Evolutionary conservation across 192 early-diverging fungal genomes (phyloP), one percentile per base, ranked within the genome.

Genomic region (Pilobolus umbonatus): DNA sequence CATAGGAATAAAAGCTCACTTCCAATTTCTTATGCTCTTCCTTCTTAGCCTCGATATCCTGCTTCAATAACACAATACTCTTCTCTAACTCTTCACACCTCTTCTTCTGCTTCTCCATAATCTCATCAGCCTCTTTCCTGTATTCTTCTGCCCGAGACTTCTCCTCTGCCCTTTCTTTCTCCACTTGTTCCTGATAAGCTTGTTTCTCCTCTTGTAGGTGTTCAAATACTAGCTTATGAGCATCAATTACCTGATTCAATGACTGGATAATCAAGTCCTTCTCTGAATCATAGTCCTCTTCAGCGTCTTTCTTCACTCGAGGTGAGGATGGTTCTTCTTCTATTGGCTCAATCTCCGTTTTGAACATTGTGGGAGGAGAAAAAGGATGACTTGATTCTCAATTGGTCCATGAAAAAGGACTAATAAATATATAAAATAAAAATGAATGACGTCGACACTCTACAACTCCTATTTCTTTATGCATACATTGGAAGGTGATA

Each of bases 251-350:
- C 15, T 65, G 56, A 24, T 65, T 30, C 36, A 65, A 36, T 9
- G 64, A 59, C 10, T 43, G 47, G 30, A 65, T 65, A 21, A 44
- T 22, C 3, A 65, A 21, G 26, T 65, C 64, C 17, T 65, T 65
- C 38, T 65, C 64, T 24, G 55, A 48, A 25, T 65, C 64, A 2
- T 29, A 28, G 10, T 58, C 46, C 19, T 45, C 32, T 35, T 44
- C 29, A 4, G 44, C n/a, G 2, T 47, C 57, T n/a, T n/a, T n/a
- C n/a, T n/a, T n/a, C n/a, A n/a, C n/a, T n/a, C n/a, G n/a, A n/a
- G n/a, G n/a, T n/a, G n/a, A n/a, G n/a, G n/a, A n/a, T n/a, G n/a
- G n/a, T n/a, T n/a, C n/a, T n/a, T n/a, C n/a, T n/a, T n/a, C n/a
- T n/a, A n/a, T n/a, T n/a, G n/a, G n/a, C n/a, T n/a, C n/a, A n/a